Evolutionary conservation across 2,329 filamentous ascomycete genomes (phyloP).

Genomic region (Claviceps pazoutovae): DNA sequence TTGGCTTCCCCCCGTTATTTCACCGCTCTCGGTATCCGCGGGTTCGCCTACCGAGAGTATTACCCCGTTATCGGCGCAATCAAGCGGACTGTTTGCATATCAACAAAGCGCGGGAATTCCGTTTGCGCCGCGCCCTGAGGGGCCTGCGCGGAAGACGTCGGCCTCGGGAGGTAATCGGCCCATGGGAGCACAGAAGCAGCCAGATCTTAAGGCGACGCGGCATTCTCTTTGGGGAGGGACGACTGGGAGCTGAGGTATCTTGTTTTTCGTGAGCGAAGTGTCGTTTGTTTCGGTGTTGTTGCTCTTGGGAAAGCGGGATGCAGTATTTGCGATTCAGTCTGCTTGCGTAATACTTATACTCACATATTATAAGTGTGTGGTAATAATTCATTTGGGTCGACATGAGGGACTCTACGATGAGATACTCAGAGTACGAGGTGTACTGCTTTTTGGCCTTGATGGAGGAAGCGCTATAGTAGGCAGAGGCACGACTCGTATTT

Average conservation of each 20-base stretch:
- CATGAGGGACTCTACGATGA: too few species aligned
- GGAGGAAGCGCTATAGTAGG: too few species aligned
- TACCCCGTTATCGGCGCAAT: neutral
- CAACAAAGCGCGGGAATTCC: slow-evolving; percentile 29
- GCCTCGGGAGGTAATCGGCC: neutral
- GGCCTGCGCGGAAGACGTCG: neutral
- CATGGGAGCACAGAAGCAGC: neutral
- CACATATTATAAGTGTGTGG: too few species aligned
- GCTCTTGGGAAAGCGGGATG: too few species aligned
- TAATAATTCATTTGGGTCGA: too few species aligned
- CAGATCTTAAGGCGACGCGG: neutral
- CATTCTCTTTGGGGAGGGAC: neutral
- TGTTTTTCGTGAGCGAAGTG: neutral
- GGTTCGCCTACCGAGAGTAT: slow-evolving; percentile 15
- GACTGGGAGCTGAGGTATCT: too few species aligned
- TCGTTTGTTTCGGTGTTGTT: neutral
- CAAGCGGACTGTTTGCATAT: slow-evolving; percentile 21
- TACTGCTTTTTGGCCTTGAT: too few species aligned
- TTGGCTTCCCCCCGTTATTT: slow-evolving; percentile 37
- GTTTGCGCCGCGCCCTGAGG: slow-evolving; percentile 25
- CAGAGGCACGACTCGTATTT: too few species aligned
- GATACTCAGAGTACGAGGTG: too few species aligned
- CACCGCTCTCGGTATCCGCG: slow-evolving; percentile 21
- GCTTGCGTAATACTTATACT: too few species aligned
- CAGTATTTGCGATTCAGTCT: too few species aligned